A percentile compares a stretch with the other conserved stretches of the same genome.
These are phyloP conservation scores for Dothidotthia symphoricarpi DNA, from an alignment of 2,329 filamentous ascomycete genomes.

Conservation along the genomic window DNA sequence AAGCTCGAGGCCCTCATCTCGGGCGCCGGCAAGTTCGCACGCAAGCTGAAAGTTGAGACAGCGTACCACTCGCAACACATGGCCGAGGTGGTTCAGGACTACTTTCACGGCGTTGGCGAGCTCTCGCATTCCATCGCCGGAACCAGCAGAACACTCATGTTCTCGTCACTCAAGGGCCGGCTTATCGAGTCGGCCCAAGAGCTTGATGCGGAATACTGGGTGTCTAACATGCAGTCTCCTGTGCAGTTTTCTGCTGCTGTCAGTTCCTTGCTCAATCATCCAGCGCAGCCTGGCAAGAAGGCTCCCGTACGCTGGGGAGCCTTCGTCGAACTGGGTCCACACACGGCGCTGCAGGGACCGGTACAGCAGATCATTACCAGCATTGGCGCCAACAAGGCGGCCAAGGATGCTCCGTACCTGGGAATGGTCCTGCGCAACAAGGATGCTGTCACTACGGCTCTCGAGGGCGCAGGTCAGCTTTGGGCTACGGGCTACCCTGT, in stretches of 20 bases:
- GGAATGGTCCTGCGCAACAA: conserved; percentile 12
- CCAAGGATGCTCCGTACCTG: conserved; percentile 20
- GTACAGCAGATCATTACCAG: conserved; percentile 9
- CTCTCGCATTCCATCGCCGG: background rate
- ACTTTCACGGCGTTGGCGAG: background rate
- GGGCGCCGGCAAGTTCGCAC: conserved; percentile 39
- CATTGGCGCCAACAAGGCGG: conserved; percentile 1
- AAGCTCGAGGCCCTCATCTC: conserved; percentile 34
- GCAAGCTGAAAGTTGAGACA: conserved; percentile 42
- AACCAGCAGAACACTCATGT: background rate
- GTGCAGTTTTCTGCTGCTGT: conserved; percentile 1
- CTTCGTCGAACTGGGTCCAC: conserved; percentile 7
- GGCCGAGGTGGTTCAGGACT: conserved; percentile 12
- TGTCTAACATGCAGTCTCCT: conserved; percentile 1
- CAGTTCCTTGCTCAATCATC: background rate
- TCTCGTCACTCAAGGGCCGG: background rate
- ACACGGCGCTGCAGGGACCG: conserved; percentile 6
- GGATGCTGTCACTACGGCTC: conserved; percentile 13
- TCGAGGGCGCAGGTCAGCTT: conserved; percentile 6
- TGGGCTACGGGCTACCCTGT: conserved; percentile 5
- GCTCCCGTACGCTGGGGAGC: too few relatives aligned
- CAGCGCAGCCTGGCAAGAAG: background rate
- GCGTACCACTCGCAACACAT: conserved; percentile 51
- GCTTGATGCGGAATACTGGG: conserved; percentile 7
- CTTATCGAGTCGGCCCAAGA: too few relatives aligned